Conservation (phyloP, 208 protist species). For the Trypanosoma avium region DNA sequence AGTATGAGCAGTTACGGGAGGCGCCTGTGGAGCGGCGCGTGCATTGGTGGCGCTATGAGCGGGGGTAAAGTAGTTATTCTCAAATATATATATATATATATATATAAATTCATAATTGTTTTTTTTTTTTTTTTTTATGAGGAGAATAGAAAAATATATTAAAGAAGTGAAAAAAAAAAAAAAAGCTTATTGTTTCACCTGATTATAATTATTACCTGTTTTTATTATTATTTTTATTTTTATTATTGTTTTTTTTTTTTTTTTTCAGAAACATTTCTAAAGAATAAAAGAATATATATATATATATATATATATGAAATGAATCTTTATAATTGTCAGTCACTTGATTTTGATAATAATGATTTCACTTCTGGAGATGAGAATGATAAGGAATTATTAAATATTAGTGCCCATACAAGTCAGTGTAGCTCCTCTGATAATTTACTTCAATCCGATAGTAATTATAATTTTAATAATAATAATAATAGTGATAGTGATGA, state of each 20-base stretch:
- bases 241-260: neutral
- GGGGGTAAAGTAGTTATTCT: neutral
- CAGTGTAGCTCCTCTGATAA: neutral
- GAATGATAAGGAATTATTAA: no score
- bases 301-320: no score
- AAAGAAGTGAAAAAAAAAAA: neutral
- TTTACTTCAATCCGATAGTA: neutral
- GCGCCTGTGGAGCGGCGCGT: conserved; percentile 70
- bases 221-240: no score
- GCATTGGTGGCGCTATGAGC: conserved; percentile 83
- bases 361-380: neutral
- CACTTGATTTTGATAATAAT: conserved; percentile 25
- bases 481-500: no score
- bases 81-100: neutral
- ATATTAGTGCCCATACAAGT: no score
- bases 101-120: neutral
- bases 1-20: conserved; percentile 77
- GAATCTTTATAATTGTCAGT: conserved; percentile 40
- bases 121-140: neutral
- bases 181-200: no score
- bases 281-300: no score
- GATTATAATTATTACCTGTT: no score
- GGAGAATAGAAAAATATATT: neutral
- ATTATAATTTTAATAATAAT: no score
- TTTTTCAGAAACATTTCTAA: no score